Evolutionary conservation across 108 stramenopile species (phyloP).

Genomic region (Seminavis robusta): DNA sequence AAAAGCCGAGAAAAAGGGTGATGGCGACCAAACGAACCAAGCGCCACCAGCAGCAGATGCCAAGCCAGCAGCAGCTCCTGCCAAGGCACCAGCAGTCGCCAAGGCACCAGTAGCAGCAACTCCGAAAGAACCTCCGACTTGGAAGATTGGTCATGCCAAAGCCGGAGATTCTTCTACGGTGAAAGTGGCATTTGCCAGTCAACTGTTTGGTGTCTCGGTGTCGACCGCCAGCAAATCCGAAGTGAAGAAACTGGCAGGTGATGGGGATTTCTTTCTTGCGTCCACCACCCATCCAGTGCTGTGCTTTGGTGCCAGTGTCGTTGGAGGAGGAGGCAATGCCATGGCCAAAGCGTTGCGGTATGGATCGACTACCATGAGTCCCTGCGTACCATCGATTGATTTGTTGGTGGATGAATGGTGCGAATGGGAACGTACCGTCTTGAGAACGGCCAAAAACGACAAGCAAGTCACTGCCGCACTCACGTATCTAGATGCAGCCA

Average conservation of each 20-base stretch:
- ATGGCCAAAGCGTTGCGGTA: conserved; percentile 63
- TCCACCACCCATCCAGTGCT: conserved; percentile 19
- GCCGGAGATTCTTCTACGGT: conserved; percentile 41
- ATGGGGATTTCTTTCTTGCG: too few relatives aligned
- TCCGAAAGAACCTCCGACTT: conserved; percentile 1
- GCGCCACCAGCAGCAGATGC: conserved; percentile 2
- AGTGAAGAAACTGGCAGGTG: conserved; percentile 19
- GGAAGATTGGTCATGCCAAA: conserved; percentile 12
- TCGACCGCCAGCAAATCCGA: conserved; percentile 23
- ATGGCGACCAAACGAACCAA: background rate
- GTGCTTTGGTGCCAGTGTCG: conserved; percentile 29
- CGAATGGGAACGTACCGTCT: conserved; percentile 64
- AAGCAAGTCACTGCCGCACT: too few relatives aligned
- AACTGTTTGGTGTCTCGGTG: conserved; percentile 45
- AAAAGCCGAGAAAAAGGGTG: conserved; percentile 3
- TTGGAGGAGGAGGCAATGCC: conserved; percentile 78
- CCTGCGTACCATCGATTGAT: conserved; percentile 1
- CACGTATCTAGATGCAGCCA: conserved; percentile 10
- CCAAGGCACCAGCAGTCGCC: conserved; percentile 2
- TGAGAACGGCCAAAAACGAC: conserved; percentile 46
- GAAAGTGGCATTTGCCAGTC: conserved; percentile 66
- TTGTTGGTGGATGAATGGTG: conserved; percentile 74
- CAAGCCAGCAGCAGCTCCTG: conserved; percentile 3
- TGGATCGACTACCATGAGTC: background rate
- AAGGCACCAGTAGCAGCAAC: conserved; percentile 3